Conservation (phyloP, 495 filamentous ascomycete genomes). For the Penicillium riverlandense region DNA sequence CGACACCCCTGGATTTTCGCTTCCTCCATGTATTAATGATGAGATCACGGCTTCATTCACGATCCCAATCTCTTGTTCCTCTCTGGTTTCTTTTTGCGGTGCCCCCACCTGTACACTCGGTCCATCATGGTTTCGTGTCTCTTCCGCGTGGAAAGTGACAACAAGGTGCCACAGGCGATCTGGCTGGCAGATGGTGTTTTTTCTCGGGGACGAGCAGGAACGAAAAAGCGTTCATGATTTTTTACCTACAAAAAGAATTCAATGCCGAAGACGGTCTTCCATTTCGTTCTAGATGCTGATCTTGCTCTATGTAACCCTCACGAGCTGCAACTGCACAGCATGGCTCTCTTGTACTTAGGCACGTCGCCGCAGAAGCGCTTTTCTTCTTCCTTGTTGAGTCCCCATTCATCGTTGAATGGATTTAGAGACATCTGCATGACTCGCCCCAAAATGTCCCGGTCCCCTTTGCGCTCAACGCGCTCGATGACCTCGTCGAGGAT, state of each 20-base stretch:
- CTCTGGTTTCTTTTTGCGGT: conserved; percentile 1
- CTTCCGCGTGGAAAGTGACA: conserved; percentile 6
- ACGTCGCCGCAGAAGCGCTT: conserved; percentile 84
- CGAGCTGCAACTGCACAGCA: conserved; percentile 85
- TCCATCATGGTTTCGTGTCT: conserved; percentile 3
- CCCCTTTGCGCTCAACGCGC: conserved; percentile 75
- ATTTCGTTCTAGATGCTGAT: too few species aligned
- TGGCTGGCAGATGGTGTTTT: conserved; percentile 5
- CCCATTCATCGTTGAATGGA: conserved; percentile 81
- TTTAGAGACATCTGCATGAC: conserved; percentile 73
- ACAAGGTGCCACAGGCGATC: conserved; percentile 17
- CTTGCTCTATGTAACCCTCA: conserved; percentile 5
- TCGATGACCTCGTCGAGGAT: conserved; percentile 88
- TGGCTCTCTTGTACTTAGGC: conserved; percentile 62
- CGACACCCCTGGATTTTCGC: neutral
- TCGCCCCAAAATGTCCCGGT: conserved; percentile 65
- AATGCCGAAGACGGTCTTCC: too few species aligned
- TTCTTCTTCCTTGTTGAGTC: conserved; percentile 61
- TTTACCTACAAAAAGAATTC: too few species aligned
- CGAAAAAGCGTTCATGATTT: too few species aligned
- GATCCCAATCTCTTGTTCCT: conserved; percentile 18
- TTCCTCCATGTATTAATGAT: conserved; percentile 1
- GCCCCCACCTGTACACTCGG: too few species aligned
- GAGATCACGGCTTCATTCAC: conserved; percentile 19
- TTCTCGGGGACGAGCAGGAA: too few species aligned